Percentiles rank a stretch among this genome's conserved stretches.
Evolutionary conservation across 257 asterid genomes (phyloP).

Genomic region (Craterostigma plantagineum): DNA sequence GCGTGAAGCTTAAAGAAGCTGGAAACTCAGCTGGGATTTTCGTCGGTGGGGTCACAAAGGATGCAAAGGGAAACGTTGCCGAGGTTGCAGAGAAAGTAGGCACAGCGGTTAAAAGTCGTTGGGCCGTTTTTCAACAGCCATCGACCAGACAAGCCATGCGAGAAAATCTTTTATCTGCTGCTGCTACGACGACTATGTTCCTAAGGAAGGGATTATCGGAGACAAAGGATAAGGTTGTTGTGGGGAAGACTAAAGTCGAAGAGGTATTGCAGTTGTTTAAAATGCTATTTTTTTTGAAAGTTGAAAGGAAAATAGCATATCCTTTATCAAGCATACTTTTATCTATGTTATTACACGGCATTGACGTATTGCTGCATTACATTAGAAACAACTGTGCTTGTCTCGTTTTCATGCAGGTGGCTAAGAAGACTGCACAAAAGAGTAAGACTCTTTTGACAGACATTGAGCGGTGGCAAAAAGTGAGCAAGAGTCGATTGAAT

Average conservation of each 20-base stretch:
- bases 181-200: conserved; percentile 76
- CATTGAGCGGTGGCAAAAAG: conserved; percentile 96
- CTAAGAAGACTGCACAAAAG: conserved; percentile 81
- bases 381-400: too few species aligned
- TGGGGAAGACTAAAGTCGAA: conserved; percentile 77
- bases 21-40: conserved; percentile 67
- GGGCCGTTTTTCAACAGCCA: conserved; percentile 81
- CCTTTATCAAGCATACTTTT: too few species aligned
- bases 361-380: too few species aligned
- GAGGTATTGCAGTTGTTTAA: conserved; percentile 32
- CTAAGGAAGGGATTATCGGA: conserved; percentile 71
- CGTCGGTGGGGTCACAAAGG: conserved; percentile 82
- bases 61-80: conserved; percentile 71
- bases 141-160: conserved; percentile 80
- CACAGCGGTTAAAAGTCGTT: conserved; percentile 58
- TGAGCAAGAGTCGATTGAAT: conserved; percentile 7
- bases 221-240: conserved; percentile 78
- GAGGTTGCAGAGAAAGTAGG: conserved; percentile 84
- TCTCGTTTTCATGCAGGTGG: conserved; percentile 27
- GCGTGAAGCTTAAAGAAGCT: conserved; percentile 74
- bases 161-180: conserved; percentile 63
- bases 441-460: conserved; percentile 80
- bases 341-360: too few species aligned
- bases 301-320: too few species aligned
- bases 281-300: background rate